Conservation (phyloP, 1,284 basidiomycete genomes). For the Ceratobasidium papillatum region DNA sequence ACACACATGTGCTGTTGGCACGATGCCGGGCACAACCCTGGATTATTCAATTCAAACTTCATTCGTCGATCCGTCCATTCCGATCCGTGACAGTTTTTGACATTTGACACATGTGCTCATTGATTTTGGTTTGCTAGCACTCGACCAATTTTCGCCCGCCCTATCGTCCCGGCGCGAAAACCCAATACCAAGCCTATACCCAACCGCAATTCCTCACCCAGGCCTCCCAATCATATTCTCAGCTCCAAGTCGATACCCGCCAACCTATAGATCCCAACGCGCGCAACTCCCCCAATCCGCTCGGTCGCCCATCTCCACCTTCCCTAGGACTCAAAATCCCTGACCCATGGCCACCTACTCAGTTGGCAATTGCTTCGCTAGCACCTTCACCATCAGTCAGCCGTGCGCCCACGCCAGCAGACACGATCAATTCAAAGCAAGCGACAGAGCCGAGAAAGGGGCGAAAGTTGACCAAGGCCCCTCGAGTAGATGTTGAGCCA, state of each 20-base stretch:
- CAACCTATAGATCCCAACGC: not conserved
- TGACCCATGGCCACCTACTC: conserved; percentile 23
- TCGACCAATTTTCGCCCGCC: conserved; percentile 18
- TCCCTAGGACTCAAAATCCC: conserved; percentile 7
- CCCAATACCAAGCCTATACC: conserved; percentile 10
- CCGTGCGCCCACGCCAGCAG: conserved; percentile 23
- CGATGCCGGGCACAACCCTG: not conserved
- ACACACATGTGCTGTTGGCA: not conserved
- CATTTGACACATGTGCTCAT: conserved; percentile 2
- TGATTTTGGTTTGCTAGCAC: conserved; percentile 6
- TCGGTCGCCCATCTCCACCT: not conserved
- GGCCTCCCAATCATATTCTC: not conserved
- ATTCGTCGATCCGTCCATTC: not conserved
- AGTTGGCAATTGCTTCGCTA: conserved; percentile 29
- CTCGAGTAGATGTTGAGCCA: not conserved
- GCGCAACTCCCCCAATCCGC: not conserved
- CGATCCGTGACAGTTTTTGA: not conserved
- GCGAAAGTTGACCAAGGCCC: conserved; percentile 29
- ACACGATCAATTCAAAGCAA: conserved; percentile 13
- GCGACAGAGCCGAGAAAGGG: conserved; percentile 29
- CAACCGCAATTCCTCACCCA: conserved; percentile 7
- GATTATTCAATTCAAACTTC: not conserved
- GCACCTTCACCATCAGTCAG: conserved; percentile 8
- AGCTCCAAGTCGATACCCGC: not conserved
- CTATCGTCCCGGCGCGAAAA: conserved; percentile 10